These are phyloP conservation scores for Lactarius sanguifluus DNA, from an alignment of 768 basidiomycete species.

Conservation along the genomic window DNA sequence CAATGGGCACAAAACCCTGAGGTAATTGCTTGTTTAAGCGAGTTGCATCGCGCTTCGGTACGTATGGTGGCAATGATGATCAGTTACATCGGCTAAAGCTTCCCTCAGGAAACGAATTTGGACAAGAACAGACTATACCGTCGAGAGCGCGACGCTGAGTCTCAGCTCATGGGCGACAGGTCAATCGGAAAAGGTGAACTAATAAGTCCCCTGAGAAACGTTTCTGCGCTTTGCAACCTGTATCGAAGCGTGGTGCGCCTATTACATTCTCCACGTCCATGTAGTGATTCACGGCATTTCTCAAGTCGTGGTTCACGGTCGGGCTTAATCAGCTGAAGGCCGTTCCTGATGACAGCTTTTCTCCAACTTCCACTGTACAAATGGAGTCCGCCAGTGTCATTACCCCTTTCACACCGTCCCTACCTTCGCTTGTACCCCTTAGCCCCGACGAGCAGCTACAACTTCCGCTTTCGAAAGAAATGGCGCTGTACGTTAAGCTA, in stretches of 20 bases:
- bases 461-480: constrained; percentile 82
- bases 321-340: constrained; percentile 69
- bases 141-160: constrained; percentile 80
- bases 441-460: constrained; percentile 50
- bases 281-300: constrained; percentile 15
- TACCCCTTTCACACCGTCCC: constrained; percentile 44
- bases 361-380: constrained; percentile 51
- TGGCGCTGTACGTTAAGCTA: constrained; percentile 81
- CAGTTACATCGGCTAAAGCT: constrained; percentile 13
- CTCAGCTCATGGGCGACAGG: constrained; percentile 58
- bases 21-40: constrained; percentile 68
- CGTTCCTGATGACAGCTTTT: constrained; percentile 52
- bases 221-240: constrained; percentile 72
- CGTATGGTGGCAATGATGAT: constrained; percentile 31
- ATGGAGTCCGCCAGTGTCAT: constrained; percentile 53
- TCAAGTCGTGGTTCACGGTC: constrained; percentile 80
- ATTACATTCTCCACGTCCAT: constrained; percentile 7
- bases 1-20: constrained; percentile 88
- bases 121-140: constrained; percentile 58
- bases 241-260: constrained; percentile 81
- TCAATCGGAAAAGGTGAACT: constrained; percentile 62
- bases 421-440: constrained; percentile 43
- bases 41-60: constrained; percentile 57
- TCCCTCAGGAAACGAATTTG: constrained; percentile 39
- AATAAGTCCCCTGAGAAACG: constrained; percentile 65